Base-by-base conservation (phyloP, 1,284 basidiomycete genomes). In the Xerocomus nothofagi region DNA sequence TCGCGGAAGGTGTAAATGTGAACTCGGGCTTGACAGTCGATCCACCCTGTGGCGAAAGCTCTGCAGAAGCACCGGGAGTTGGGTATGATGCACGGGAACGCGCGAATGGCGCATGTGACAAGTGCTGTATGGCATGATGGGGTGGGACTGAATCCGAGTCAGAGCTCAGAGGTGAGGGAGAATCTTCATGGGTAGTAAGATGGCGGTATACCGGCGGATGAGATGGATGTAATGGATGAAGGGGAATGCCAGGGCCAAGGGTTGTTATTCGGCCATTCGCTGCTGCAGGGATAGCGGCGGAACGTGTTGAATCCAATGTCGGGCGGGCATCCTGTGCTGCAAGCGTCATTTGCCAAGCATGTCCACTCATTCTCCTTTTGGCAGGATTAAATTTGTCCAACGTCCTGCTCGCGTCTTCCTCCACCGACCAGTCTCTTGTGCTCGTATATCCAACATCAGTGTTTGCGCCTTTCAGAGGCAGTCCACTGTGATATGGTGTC, bases 121-220 rank as follows among this genome's bases (percentile, higher is more conserved):
- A 49, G n/a, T 57, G 61, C 44, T 65, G 64, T 62, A 55, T 38
- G 44, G 53, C 49, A 47, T 62, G 62, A 44, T 66, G 67, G 7
- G 67, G 58, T 41, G 72, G 67, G 62, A 76, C 53, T 43, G 74
- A 71, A 61, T 87, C 84, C 10, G 81, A 82, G 66, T 86, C 84
- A 20, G 84, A 85, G 60, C 81, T 84, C 56, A 80, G 75, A 32
- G 83, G 82, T 0, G 86, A 86, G 0, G 82, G 82, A 14, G 81
- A 80, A 39, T 84, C 81, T 40, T 86, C 81, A 44, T 73, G 73
- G 7, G 65, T 69, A 12, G 65, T 54, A 42, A 71, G 65, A 32
- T 66, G 68, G 42, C 71, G 74, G 54, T 71, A 59, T 66, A 63
- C 50, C 55, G 70, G 54, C 42, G 66, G 49, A 41, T 63, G 55